These are phyloP conservation scores for Pouteria campechiana DNA, from an alignment of 179 eudicot genomes.

Conservation along the genomic window DNA sequence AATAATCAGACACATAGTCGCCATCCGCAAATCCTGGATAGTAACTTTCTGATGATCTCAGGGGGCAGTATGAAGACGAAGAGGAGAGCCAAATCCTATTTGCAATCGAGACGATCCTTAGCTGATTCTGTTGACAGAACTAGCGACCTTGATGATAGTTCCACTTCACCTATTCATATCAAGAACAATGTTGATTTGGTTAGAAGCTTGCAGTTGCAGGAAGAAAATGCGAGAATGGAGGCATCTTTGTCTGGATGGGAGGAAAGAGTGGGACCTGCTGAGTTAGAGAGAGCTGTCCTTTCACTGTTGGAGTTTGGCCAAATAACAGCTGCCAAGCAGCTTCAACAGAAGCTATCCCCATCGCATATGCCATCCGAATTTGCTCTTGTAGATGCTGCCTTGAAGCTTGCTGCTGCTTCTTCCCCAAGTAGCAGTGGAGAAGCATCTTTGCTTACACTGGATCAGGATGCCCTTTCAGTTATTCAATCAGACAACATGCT, in stretches of 20 bases:
- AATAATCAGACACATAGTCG: slow-evolving; percentile 28
- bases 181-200: too few species aligned
- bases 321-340: slow-evolving; percentile 88
- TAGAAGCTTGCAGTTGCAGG: slow-evolving; percentile 33
- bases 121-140: slow-evolving; percentile 38
- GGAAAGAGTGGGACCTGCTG: slow-evolving; percentile 84
- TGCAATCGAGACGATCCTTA: slow-evolving; percentile 41
- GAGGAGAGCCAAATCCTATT: slow-evolving; percentile 59
- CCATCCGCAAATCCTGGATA: slow-evolving; percentile 35
- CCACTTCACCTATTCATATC: slow-evolving; percentile 13
- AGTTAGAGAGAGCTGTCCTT: slow-evolving; percentile 91
- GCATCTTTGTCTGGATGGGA: slow-evolving; percentile 84
- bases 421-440: slow-evolving; percentile 57
- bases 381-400: slow-evolving; percentile 57
- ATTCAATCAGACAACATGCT: slow-evolving; percentile 46
- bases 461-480: slow-evolving; percentile 60
- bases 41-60: slow-evolving; percentile 21
- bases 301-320: slow-evolving; percentile 93
- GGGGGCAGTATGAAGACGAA: slow-evolving; percentile 44
- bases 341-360: slow-evolving; percentile 81
- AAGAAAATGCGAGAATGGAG: slow-evolving; percentile 47
- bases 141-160: slow-evolving; percentile 42
- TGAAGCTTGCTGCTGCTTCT: slow-evolving; percentile 72
- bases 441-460: slow-evolving; percentile 39
- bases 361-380: slow-evolving; percentile 57